Evolutionary conservation across 2,329 filamentous ascomycete genomes (phyloP).

Genomic region (Fusarium hostae): DNA sequence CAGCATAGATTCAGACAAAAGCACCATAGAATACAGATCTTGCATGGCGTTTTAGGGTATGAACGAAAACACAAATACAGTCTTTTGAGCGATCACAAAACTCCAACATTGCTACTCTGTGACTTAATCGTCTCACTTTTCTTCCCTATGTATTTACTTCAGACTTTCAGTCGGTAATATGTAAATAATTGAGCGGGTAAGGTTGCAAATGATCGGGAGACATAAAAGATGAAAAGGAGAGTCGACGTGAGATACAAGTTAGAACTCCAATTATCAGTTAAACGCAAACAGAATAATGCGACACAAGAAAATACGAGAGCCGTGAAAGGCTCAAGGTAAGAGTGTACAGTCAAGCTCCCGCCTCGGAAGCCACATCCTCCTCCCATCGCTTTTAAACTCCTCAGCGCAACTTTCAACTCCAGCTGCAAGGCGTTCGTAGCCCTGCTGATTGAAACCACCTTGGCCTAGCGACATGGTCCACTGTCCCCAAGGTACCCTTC

Average conservation of each 20-base stretch:
- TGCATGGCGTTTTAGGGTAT: constrained; percentile 30
- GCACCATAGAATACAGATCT: constrained; percentile 8
- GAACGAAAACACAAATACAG: constrained; percentile 9
- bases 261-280: constrained; percentile 39
- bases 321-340: constrained; percentile 32
- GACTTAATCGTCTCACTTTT: background rate
- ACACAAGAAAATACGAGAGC: constrained; percentile 40
- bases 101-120: no score
- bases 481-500: background rate
- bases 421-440: background rate
- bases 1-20: constrained; percentile 1
- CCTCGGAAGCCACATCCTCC: constrained; percentile 22
- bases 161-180: background rate
- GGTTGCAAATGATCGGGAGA: background rate
- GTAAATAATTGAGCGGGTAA: background rate
- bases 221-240: background rate
- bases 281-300: constrained; percentile 34
- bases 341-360: constrained; percentile 42
- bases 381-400: constrained; percentile 29
- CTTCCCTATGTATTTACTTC: background rate
- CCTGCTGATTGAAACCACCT: background rate
- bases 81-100: background rate
- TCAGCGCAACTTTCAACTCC: constrained; percentile 5
- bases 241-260: constrained; percentile 17
- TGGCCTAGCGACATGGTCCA: background rate